Evolutionary conservation across 2,329 filamentous ascomycete species (phyloP).

Genomic region (Juglanconis sp.): DNA sequence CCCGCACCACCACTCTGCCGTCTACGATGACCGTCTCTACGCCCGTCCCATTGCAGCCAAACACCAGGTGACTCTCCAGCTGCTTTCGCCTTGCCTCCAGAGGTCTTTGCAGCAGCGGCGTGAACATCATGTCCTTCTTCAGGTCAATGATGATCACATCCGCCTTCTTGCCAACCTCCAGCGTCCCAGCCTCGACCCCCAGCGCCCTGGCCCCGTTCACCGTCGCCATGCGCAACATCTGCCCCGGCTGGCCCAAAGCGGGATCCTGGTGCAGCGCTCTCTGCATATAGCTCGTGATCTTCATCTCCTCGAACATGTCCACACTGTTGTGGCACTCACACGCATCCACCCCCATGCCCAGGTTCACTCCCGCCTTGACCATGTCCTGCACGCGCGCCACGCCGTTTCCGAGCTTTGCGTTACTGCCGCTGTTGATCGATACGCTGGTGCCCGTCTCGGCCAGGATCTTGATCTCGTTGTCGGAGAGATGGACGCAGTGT

Average conservation of each 20-base stretch:
- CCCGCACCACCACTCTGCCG: conserved; percentile 21
- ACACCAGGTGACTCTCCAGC: conserved; percentile 23
- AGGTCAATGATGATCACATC: conserved; percentile 25
- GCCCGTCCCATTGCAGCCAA: conserved; percentile 25
- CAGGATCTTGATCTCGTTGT: conserved; percentile 20
- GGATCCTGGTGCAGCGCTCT: conserved; percentile 21
- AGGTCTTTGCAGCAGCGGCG: conserved; percentile 17
- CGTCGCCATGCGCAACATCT: conserved; percentile 25
- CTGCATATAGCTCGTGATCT: conserved; percentile 24
- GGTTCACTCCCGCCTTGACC: conserved; percentile 21
- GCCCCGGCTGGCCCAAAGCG: conserved; percentile 16
- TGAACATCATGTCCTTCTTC: conserved; percentile 27
- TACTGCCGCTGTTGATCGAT: conserved; percentile 22
- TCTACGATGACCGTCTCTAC: conserved; percentile 25
- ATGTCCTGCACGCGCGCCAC: conserved; percentile 21
- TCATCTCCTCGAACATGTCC: conserved; percentile 27
- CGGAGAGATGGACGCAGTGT: conserved; percentile 22
- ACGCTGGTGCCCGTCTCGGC: conserved; percentile 21
- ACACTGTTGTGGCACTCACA: conserved; percentile 26
- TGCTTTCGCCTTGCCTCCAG: conserved; percentile 15
- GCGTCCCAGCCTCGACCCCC: conserved; percentile 22
- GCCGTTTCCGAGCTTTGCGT: conserved; percentile 25
- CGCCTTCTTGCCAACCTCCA: conserved; percentile 23
- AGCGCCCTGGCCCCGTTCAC: conserved; percentile 22
- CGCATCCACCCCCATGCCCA: conserved; percentile 24